Evolutionary conservation across 306 rosid genomes (phyloP), one percentile per base, ranked within the genome.

Genomic region (Alnus rubra): DNA sequence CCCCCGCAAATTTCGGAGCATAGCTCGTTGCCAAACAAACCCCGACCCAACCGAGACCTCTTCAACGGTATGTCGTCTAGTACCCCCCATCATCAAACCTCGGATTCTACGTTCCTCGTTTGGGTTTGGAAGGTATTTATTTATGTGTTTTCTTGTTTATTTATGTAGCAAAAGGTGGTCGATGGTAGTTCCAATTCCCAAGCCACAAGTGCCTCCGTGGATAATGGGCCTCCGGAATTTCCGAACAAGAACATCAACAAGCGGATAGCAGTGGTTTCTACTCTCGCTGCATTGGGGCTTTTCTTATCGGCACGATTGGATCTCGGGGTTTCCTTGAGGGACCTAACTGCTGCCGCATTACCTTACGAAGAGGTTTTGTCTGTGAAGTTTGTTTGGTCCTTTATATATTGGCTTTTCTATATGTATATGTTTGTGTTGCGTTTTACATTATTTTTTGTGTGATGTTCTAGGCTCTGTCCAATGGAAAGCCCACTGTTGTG

Each of bases 401-500:
- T 65, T 59, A 2, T 12, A 19, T n/a, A 7, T 54, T 15, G 45
- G 7, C 8, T 42, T 42, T 42, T 42, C 45, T 42, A 5, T 42
- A 4, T 42, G 45, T 42, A 42, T 42, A 62, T 7, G 2, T 37
- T 65, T n/a, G 30, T 77, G 63, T 47, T 74, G 16, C 13, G 68
- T 76, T 68, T 47, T 71, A 16, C 53, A 65, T 69, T 73, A 71
- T 18, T 53, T 71, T 77, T 44, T 74, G 77, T 74, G 7, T 69
- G 14, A n/a, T 45, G 49, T 64, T 78, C 9, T 84, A 95, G 99
- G 99, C 98, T 84, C 96, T 96, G 70, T 83, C 92, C 1, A 96
- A 96, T 76, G 99, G 99, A 64, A 96, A 91, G 79, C 99, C 99
- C 30, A 93, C 99, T 55, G 96, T 96, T 5, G 98, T 96, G 56